phyloP scores from a whole-genome alignment of 345 rosid species.

The Balakata baccata region DNA sequence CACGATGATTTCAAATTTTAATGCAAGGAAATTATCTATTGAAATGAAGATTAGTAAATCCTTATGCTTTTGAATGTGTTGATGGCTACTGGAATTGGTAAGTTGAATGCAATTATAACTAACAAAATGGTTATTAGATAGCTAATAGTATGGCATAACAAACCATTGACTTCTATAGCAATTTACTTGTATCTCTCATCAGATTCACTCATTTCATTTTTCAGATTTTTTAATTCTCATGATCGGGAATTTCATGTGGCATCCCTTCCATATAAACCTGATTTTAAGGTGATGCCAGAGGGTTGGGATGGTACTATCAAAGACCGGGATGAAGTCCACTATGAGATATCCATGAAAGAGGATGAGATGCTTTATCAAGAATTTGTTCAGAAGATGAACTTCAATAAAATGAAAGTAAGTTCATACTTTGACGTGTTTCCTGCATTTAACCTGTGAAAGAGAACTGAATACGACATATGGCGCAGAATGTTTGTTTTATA shows the following conservation, averaged over 20 bases:
- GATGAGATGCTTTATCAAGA: constrained; percentile 88
- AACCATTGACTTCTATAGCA: not conserved
- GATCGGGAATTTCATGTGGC: constrained; percentile 97
- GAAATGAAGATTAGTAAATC: not conserved
- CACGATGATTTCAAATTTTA: not conserved
- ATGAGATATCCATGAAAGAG: constrained; percentile 96
- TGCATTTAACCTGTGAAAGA: not conserved
- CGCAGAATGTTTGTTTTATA: not conserved
- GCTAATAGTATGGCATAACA: not conserved
- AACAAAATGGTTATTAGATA: not conserved
- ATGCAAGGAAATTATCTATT: not conserved
- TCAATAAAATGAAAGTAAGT: constrained; percentile 88
- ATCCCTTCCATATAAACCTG: constrained; percentile 85
- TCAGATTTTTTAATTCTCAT: constrained; percentile 77
- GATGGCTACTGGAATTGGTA: not conserved
- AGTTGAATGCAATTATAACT: not conserved
- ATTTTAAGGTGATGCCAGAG: constrained; percentile 97
- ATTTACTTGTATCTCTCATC: not conserved
- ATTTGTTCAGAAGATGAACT: constrained; percentile 71
- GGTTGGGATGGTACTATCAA: constrained; percentile 95
- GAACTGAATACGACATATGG: not conserved
- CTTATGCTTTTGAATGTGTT: not conserved
- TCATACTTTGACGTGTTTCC: not conserved
- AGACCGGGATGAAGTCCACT: constrained; percentile 90
- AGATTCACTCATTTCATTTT: constrained; percentile 9